Evolutionary conservation across 768 basidiomycete genomes (phyloP).

Genomic region (Austroboletus festivus): DNA sequence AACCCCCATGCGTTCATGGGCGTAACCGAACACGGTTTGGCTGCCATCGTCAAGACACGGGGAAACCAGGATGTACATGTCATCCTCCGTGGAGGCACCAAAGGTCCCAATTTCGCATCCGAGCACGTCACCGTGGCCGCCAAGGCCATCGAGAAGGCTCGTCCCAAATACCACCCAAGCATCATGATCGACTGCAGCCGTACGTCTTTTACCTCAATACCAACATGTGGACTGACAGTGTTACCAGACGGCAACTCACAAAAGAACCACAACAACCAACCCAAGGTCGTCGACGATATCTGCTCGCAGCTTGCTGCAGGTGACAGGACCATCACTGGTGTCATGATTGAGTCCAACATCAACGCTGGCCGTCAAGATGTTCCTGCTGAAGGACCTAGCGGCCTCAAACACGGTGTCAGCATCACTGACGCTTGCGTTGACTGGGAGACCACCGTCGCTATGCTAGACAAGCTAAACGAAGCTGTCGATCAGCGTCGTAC

Average conservation of each 20-base stretch:
- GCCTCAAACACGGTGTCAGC: slow-evolving; percentile 75
- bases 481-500: slow-evolving; percentile 29
- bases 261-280: slow-evolving; percentile 93
- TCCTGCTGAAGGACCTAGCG: slow-evolving; percentile 63
- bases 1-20: slow-evolving; percentile 98
- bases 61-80: slow-evolving; percentile 90
- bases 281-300: slow-evolving; percentile 70
- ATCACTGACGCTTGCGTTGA: slow-evolving; percentile 93
- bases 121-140: slow-evolving; percentile 69
- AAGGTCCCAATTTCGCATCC: slow-evolving; percentile 83
- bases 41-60: slow-evolving; percentile 90
- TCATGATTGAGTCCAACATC: slow-evolving; percentile 97
- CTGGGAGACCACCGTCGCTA: slow-evolving; percentile 73
- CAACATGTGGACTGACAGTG: neutral
- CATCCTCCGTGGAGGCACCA: slow-evolving; percentile 90
- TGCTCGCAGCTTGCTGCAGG: slow-evolving; percentile 73
- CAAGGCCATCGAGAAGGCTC: slow-evolving; percentile 62
- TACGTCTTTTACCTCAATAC: slow-evolving; percentile 34
- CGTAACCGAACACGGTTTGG: slow-evolving; percentile 81
- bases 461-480: slow-evolving; percentile 71
- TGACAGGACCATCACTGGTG: slow-evolving; percentile 74
- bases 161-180: slow-evolving; percentile 50
- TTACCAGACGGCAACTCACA: slow-evolving; percentile 86
- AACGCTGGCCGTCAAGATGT: slow-evolving; percentile 90
- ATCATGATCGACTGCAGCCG: slow-evolving; percentile 89